Evolutionary conservation across 495 filamentous ascomycete genomes (phyloP).

Genomic region (Chaetomium tenue): DNA sequence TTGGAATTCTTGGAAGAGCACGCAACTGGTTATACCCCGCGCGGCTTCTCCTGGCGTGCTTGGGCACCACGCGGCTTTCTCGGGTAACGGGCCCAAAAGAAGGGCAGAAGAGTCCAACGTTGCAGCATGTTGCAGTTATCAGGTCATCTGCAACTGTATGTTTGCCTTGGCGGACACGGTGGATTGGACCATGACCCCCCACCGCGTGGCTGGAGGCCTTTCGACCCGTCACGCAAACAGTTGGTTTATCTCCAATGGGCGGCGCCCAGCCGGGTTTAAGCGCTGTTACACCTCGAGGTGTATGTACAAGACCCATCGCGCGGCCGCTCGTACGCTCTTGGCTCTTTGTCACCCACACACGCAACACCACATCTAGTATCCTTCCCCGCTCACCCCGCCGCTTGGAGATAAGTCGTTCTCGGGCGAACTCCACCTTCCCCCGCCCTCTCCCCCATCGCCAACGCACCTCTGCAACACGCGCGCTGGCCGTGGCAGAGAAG

Average conservation of each 20-base stretch:
- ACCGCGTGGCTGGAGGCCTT: neutral
- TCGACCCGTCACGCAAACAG: neutral
- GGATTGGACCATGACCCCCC: neutral
- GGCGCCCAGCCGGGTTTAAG: slow-evolving; percentile 6
- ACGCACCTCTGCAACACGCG: neutral
- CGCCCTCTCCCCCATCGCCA: slow-evolving; percentile 21
- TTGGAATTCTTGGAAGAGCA: no score
- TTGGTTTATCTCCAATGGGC: neutral
- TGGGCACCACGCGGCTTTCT: neutral
- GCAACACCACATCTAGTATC: neutral
- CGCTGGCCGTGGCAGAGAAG: neutral
- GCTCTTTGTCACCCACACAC: no score
- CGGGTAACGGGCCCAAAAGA: neutral
- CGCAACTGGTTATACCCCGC: no score
- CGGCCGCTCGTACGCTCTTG: neutral
- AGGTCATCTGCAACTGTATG: neutral
- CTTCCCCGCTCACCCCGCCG: slow-evolving; percentile 7
- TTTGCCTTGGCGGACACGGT: neutral
- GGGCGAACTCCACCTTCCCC: slow-evolving; percentile 1
- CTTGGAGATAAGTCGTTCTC: neutral
- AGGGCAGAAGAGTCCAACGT: no score
- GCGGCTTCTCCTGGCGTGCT: no score
- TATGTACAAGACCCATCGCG: neutral
- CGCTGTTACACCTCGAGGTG: neutral
- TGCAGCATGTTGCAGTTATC: neutral